Conservation (phyloP, 805 yeast genomes). For the Candida dajiaensis region DNA sequence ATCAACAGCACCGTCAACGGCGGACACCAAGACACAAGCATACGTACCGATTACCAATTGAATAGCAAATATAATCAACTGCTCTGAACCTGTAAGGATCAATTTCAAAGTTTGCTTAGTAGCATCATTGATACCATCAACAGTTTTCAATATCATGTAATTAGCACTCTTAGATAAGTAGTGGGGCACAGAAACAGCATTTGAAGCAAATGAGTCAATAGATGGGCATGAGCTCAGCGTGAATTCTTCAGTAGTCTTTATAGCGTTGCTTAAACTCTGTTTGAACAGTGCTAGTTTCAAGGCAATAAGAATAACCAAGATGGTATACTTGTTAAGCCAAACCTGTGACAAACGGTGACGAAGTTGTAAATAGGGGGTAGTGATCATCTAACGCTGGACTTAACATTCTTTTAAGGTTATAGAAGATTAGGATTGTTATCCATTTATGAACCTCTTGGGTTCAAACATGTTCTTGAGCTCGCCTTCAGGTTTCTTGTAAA, state of each 20-base stretch:
- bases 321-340: slow-evolving; percentile 60
- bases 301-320: slow-evolving; percentile 47
- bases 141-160: slow-evolving; percentile 37
- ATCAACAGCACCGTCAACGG: slow-evolving; percentile 65
- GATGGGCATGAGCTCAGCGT: slow-evolving; percentile 40
- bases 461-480: neutral
- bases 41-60: slow-evolving; percentile 82
- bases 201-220: slow-evolving; percentile 33
- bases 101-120: slow-evolving; percentile 38
- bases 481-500: neutral
- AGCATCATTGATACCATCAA: slow-evolving; percentile 44
- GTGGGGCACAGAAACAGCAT: slow-evolving; percentile 45
- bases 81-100: slow-evolving; percentile 51
- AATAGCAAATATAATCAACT: slow-evolving; percentile 54
- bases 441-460: no score
- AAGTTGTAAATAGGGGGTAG: slow-evolving; percentile 37
- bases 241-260: slow-evolving; percentile 34
- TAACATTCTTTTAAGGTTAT: neutral
- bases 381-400: slow-evolving; percentile 6
- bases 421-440: no score
- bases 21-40: slow-evolving; percentile 72
- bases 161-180: slow-evolving; percentile 53
- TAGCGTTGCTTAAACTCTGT: slow-evolving; percentile 35
- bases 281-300: slow-evolving; percentile 58
- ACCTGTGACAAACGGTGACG: slow-evolving; percentile 55